Percentiles rank a stretch among this genome's conserved stretches.
Conservation (phyloP, 192 early-diverging fungal species). For the Coemansia reversa region DNA sequence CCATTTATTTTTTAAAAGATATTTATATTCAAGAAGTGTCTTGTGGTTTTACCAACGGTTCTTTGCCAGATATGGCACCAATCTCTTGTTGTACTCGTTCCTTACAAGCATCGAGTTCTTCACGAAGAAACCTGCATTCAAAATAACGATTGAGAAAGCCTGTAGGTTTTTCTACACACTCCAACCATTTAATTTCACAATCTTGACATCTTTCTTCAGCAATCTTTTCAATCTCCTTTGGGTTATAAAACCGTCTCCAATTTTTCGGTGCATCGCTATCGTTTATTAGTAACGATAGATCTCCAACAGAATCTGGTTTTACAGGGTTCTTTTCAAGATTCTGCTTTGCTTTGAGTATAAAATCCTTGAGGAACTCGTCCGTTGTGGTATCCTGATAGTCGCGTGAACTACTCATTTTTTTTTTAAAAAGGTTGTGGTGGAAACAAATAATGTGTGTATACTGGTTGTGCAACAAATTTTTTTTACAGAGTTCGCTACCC, state of each 20-base stretch:
- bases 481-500: neutral
- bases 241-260: slow-evolving; percentile 38
- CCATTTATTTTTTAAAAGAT: neutral
- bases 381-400: slow-evolving; percentile 7
- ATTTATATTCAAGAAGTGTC: neutral
- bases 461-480: neutral
- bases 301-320: slow-evolving; percentile 18
- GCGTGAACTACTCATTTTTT: slow-evolving; percentile 6
- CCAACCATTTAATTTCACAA: slow-evolving; percentile 36
- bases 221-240: slow-evolving; percentile 37
- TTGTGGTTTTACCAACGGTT: slow-evolving; percentile 1
- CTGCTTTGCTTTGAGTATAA: slow-evolving; percentile 29
- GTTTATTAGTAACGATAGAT: slow-evolving; percentile 19
- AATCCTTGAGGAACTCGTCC: slow-evolving; percentile 42
- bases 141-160: slow-evolving; percentile 19
- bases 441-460: neutral
- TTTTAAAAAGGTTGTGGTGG: neutral
- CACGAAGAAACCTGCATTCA: slow-evolving; percentile 22
- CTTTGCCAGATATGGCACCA: slow-evolving; percentile 20
- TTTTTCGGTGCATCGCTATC: slow-evolving; percentile 31
- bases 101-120: slow-evolving; percentile 26
- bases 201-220: slow-evolving; percentile 40
- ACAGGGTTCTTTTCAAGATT: slow-evolving; percentile 28
- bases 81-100: slow-evolving; percentile 19
- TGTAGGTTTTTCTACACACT: slow-evolving; percentile 25